A percentile compares a stretch with the other conserved stretches of the same genome.
Conservation (phyloP, 2,329 filamentous ascomycete genomes). For the Pyrenophora graminea region DNA sequence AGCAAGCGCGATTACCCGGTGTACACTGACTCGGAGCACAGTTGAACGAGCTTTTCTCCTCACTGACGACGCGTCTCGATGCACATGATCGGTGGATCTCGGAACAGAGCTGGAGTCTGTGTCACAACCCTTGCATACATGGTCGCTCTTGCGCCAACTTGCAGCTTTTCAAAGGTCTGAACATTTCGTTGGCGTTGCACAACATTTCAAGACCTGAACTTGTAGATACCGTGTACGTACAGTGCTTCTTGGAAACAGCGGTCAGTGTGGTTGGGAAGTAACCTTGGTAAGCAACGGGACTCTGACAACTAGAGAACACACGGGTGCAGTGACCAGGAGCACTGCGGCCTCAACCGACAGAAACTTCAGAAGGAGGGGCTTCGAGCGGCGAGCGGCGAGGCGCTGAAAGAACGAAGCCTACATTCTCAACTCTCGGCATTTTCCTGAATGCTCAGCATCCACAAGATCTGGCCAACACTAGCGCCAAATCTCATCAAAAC, state of each 20-base stretch:
- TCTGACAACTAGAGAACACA: background rate
- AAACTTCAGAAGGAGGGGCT: too few species aligned
- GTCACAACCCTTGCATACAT: constrained; percentile 24
- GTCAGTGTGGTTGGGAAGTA: background rate
- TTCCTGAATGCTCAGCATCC: too few species aligned
- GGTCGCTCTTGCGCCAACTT: constrained; percentile 13
- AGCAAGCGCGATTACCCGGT: constrained; percentile 17
- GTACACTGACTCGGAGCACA: constrained; percentile 16
- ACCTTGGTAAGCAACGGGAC: background rate
- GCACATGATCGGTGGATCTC: constrained; percentile 13
- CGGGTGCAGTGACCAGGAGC: background rate
- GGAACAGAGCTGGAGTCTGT: constrained; percentile 26
- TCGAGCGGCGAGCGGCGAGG: too few species aligned
- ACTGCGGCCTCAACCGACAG: too few species aligned
- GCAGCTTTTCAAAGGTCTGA: constrained; percentile 11
- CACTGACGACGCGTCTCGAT: constrained; percentile 14
- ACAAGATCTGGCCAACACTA: too few species aligned
- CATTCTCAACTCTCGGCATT: too few species aligned
- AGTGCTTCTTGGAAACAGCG: constrained; percentile 4
- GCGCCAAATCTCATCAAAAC: too few species aligned
- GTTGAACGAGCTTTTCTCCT: constrained; percentile 20
- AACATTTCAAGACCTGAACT: constrained; percentile 11
- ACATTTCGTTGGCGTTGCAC: constrained; percentile 26
- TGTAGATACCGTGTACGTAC: constrained; percentile 20
- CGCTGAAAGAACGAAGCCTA: too few species aligned